These are phyloP conservation scores for Hypoxylon fuscum DNA, from an alignment of 495 filamentous ascomycete species.

Conservation along the genomic window DNA sequence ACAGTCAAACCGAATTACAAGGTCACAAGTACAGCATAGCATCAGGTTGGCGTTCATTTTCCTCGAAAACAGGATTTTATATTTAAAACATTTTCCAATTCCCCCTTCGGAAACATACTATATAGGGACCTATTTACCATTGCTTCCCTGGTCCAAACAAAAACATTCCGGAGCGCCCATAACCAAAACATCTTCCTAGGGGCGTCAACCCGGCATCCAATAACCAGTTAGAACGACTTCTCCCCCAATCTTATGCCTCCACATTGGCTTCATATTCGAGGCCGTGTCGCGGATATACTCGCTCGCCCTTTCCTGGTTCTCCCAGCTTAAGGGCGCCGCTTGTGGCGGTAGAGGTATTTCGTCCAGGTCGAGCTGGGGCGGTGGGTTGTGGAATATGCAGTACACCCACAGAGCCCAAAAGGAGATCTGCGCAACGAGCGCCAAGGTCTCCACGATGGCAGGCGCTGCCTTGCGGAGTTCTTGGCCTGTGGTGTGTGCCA, in stretches of 20 bases:
- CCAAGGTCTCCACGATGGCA: not conserved
- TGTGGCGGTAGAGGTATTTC: not conserved
- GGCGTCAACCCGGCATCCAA: too few species aligned
- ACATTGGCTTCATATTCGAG: not conserved
- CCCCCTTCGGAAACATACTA: too few species aligned
- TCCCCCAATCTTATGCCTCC: constrained; percentile 1
- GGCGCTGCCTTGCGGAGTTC: too few species aligned
- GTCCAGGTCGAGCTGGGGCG: not conserved
- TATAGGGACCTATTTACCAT: too few species aligned
- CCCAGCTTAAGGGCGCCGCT: constrained; percentile 13
- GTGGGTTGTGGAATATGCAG: not conserved
- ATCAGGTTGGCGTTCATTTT: constrained; percentile 13
- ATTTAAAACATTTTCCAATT: too few species aligned
- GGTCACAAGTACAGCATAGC: not conserved
- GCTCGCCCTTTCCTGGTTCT: not conserved
- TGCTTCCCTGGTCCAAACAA: too few species aligned
- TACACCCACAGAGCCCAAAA: not conserved
- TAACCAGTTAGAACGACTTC: not conserved
- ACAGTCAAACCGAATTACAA: not conserved
- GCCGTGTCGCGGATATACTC: not conserved
- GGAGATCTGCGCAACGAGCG: not conserved
- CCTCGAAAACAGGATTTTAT: too few species aligned
- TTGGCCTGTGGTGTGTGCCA: too few species aligned
- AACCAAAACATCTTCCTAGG: too few species aligned
- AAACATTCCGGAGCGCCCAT: too few species aligned